Conservation (phyloP, 805 yeast species). For the Vanderwaltozyma yarrowii region DNA sequence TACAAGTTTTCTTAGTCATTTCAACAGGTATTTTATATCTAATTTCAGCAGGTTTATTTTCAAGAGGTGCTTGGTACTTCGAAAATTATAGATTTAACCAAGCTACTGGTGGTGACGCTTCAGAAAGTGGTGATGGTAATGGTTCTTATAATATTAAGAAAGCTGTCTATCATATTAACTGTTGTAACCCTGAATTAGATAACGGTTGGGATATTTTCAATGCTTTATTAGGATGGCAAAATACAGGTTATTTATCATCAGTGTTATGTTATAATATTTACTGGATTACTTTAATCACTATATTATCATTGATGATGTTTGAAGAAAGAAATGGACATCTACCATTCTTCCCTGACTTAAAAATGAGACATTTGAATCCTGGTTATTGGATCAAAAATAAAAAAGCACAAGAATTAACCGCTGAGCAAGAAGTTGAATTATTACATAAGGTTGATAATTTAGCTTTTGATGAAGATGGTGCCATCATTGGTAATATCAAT, state of each 20-base stretch:
- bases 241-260: slow-evolving; percentile 89
- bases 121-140: slow-evolving; percentile 88
- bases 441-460: slow-evolving; percentile 35
- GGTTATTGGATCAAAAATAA: slow-evolving; percentile 60
- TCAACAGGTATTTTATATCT: slow-evolving; percentile 86
- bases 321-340: slow-evolving; percentile 80
- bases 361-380: slow-evolving; percentile 52
- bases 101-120: slow-evolving; percentile 86
- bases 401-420: slow-evolving; percentile 47
- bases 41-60: slow-evolving; percentile 86
- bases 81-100: slow-evolving; percentile 56
- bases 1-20: slow-evolving; percentile 76
- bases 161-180: slow-evolving; percentile 92
- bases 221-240: slow-evolving; percentile 94
- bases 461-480: slow-evolving; percentile 32
- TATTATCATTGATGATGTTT: slow-evolving; percentile 53
- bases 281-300: slow-evolving; percentile 62
- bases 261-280: slow-evolving; percentile 80
- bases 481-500: slow-evolving; percentile 1
- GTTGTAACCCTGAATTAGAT: slow-evolving; percentile 88
- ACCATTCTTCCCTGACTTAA: slow-evolving; percentile 49
- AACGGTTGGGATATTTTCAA: slow-evolving; percentile 97
- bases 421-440: slow-evolving; percentile 43
- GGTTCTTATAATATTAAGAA: slow-evolving; percentile 80
- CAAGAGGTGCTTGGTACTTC: slow-evolving; percentile 88